Evolutionary conservation across 441 rosid species (phyloP), one percentile per base, ranked within the genome.

Genomic region (Populus hybrid): DNA sequence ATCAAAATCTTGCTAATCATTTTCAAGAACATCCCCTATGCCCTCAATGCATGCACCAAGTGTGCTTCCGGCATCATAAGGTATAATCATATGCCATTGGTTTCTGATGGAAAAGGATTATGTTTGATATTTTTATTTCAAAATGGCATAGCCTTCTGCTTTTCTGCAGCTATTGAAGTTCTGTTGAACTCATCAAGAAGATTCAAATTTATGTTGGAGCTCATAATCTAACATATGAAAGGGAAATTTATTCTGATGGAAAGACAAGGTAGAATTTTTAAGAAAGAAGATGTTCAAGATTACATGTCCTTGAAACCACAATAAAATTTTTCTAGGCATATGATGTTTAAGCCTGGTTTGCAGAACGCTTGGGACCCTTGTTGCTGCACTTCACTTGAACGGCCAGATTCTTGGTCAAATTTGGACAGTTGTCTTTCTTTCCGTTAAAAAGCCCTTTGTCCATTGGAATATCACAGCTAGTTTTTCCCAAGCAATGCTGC

Each of bases 401-500:
- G 1, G 97, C 93, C 26, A 92, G 71, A 28, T 79, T 79, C 88
- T 90, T 93, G 36, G 33, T 68, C 53, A 86, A 31, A 33, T 84
- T 28, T 1, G 83, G 82, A 78, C 94, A 89, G 68, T 75, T 28
- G 28, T 81, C 89, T 2, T 78, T 42, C 21, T 79, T 71, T 77
- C 84, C 81, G 78, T 64, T 68, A 56, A 92, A 89, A 3, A 77
- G 59, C 0, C 42, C 77, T 64, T 76, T 80, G 0, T 86, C 90
- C 9, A 90, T 31, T 6, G 90, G 93, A 11, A 93, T 76, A 2
- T 77, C 79, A 82, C 98, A 95, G 21, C 50, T 38, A 4, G 24
- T 21, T 79, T 89, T 90, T 16, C 99, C 98, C 75, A 92, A 23
- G 86, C 99, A 95, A 3, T 20, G 31, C 89, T 90, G 88, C 65